These are phyloP conservation scores for Austroboletus rostrupii DNA, from an alignment of 1,284 basidiomycete species.

Conservation along the genomic window DNA sequence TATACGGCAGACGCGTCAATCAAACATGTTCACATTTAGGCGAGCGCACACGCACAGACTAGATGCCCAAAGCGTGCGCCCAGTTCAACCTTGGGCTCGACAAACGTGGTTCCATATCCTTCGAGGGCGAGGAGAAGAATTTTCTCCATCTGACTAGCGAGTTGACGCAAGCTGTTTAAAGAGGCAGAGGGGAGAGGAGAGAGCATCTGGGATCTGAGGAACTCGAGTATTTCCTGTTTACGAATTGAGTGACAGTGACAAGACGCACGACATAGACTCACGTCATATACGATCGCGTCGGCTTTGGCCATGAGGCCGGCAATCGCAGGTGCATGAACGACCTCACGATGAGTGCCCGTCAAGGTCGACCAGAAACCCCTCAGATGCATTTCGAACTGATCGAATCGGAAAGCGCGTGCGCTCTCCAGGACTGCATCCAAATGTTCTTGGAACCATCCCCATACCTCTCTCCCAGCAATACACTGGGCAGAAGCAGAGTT, in stretches of 20 bases:
- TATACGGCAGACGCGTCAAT: slow-evolving; percentile 29
- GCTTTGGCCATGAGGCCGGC: slow-evolving; percentile 85
- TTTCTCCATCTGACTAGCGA: slow-evolving; percentile 90
- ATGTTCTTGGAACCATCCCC: slow-evolving; percentile 85
- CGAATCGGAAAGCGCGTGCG: slow-evolving; percentile 72
- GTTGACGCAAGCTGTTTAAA: slow-evolving; percentile 66
- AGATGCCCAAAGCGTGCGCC: slow-evolving; percentile 86
- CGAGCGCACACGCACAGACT: slow-evolving; percentile 57
- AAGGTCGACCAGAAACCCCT: slow-evolving; percentile 79
- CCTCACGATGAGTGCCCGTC: slow-evolving; percentile 71
- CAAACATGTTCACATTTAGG: slow-evolving; percentile 2
- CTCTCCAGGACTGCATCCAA: slow-evolving; percentile 74
- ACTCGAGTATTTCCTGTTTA: slow-evolving; percentile 77
- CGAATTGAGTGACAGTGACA: slow-evolving; percentile 14
- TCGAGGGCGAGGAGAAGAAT: slow-evolving; percentile 77
- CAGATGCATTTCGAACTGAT: slow-evolving; percentile 82
- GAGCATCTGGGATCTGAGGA: slow-evolving; percentile 77
- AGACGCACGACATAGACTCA: slow-evolving; percentile 36
- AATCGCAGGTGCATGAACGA: slow-evolving; percentile 82
- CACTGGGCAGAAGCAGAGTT: slow-evolving; percentile 69
- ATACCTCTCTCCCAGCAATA: slow-evolving; percentile 76
- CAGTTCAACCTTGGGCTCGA: slow-evolving; percentile 84
- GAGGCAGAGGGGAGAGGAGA: slow-evolving; percentile 68
- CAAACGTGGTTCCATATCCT: slow-evolving; percentile 82
- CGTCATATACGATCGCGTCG: slow-evolving; percentile 85